Conservation (phyloP, 768 basidiomycete genomes). For the Inosperma sp. region DNA sequence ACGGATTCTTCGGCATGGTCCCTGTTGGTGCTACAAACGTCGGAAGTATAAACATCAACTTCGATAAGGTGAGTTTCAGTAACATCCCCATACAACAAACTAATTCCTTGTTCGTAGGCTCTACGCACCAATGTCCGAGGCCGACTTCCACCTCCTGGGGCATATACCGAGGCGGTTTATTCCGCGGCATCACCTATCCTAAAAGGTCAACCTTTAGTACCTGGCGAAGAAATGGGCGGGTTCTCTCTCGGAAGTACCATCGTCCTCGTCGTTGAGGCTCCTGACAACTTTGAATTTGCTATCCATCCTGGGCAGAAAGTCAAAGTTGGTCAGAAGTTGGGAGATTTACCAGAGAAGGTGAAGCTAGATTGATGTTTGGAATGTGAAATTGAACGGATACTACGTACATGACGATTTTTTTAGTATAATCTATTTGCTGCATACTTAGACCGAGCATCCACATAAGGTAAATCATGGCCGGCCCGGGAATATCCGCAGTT, state of each 20-base stretch:
- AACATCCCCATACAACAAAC: neutral
- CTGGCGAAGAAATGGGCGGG: slow-evolving; percentile 96
- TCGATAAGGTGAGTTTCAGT: slow-evolving; percentile 63
- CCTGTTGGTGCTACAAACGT: slow-evolving; percentile 99
- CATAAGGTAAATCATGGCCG: too few relatives aligned
- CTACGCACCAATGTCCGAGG: slow-evolving; percentile 87
- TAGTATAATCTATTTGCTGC: too few relatives aligned
- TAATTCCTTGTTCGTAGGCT: slow-evolving; percentile 40
- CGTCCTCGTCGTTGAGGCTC: slow-evolving; percentile 95
- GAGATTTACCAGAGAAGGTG: slow-evolving; percentile 44
- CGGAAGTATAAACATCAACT: slow-evolving; percentile 93
- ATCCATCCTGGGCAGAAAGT: slow-evolving; percentile 79
- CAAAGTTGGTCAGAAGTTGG: slow-evolving; percentile 79
- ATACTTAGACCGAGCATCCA: too few relatives aligned
- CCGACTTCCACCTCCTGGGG: slow-evolving; percentile 68
- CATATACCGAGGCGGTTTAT: slow-evolving; percentile 91
- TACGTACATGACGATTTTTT: too few relatives aligned
- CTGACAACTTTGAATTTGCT: slow-evolving; percentile 71
- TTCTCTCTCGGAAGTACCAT: slow-evolving; percentile 95
- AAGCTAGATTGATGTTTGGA: slow-evolving; percentile 5
- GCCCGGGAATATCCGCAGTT: too few relatives aligned
- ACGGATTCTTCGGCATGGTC: slow-evolving; percentile 96
- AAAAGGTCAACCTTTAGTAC: slow-evolving; percentile 78
- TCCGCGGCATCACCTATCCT: slow-evolving; percentile 76
- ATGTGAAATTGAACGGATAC: neutral